Conservation (phyloP, 2,329 filamentous ascomycete genomes). For the Ciborinia camelliae region DNA sequence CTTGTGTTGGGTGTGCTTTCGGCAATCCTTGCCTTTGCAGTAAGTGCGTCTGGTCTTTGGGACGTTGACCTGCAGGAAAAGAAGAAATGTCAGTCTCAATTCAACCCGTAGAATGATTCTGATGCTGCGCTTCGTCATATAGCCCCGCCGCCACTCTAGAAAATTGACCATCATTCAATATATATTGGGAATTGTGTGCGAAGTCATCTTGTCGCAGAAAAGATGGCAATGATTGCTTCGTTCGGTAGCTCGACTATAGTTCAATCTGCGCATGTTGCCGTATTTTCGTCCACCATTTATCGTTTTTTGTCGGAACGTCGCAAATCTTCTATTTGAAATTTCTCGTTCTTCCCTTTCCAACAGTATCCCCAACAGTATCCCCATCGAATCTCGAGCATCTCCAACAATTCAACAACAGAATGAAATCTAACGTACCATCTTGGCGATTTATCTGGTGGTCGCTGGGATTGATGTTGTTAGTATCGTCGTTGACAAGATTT, state of each 20-base stretch:
- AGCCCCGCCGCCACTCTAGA: not conserved
- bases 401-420: not conserved
- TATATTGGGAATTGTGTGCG: not conserved
- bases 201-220: not conserved
- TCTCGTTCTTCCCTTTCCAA: not conserved
- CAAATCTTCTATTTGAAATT: conserved; percentile 8
- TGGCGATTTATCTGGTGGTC: conserved; percentile 30
- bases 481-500: conserved; percentile 24
- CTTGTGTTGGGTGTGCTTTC: conserved; percentile 87
- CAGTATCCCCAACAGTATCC: not conserved
- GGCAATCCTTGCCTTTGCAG: conserved; percentile 95
- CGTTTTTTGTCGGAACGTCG: conserved; percentile 1
- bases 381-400: not conserved
- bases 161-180: not conserved
- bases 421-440: conserved; percentile 30
- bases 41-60: conserved; percentile 97
- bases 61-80: conserved; percentile 74
- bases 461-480: conserved; percentile 23
- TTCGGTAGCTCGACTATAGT: not conserved
- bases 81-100: conserved; percentile 12
- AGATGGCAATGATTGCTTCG: not conserved
- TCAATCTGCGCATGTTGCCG: not conserved
- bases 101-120: not conserved
- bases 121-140: not conserved
- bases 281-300: not conserved